Base-by-base conservation (phyloP, 495 filamentous ascomycete genomes). In the Zalerion maritima region DNA sequence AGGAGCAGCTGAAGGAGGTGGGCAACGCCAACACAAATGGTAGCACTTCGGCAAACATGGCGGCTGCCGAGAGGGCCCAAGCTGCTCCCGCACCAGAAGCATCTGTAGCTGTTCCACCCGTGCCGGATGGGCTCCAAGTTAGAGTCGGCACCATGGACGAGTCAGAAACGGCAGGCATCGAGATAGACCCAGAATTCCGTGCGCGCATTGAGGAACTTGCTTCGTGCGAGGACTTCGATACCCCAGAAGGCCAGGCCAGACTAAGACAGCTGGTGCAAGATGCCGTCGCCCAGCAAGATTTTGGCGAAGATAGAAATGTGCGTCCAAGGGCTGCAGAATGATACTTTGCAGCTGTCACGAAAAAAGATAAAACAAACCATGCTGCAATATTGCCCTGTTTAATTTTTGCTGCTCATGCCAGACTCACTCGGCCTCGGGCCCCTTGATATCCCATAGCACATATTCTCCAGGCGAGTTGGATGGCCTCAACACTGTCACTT, bases 181-280 rank as follows among this genome's bases (percentile, higher is more conserved):
- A 67, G 31, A 54, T 64, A 19, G 80, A 87, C 45, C 71, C 78
- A 3, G 81, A 75, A 29, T 73, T 87, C 34, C 69, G 73, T 41
- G 58, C 70, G 29, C 57, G 75, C 32, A 86, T 91, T 45, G 81
- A 87, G 37, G 69, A 84, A 45, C 50, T 87, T 38, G 78, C 81
- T 10, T 60, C 70, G 24, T 62, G 78, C 9, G 69, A 71, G 22
- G 76, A 87, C 36, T 84, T 85, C 40, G 55, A 78, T 32, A 72
- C 67, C 29, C 72, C 74, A 25, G 72, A 71, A 25, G 71, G 73
- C 2, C 81, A 91, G 43, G 65, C 60, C 19, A 62, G 75, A 41
- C 49, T 91, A 38, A 68, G 78, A 29, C 60, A 64, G 27, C 49
- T 91, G 36, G 66, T 87, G 10, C 67, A 69, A 37, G 78, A 84